Percentiles rank a stretch among this genome's conserved stretches.
These are phyloP conservation scores for Monocercomonoides exilis DNA, from an alignment of 78 protist species.

Conservation along the genomic window DNA sequence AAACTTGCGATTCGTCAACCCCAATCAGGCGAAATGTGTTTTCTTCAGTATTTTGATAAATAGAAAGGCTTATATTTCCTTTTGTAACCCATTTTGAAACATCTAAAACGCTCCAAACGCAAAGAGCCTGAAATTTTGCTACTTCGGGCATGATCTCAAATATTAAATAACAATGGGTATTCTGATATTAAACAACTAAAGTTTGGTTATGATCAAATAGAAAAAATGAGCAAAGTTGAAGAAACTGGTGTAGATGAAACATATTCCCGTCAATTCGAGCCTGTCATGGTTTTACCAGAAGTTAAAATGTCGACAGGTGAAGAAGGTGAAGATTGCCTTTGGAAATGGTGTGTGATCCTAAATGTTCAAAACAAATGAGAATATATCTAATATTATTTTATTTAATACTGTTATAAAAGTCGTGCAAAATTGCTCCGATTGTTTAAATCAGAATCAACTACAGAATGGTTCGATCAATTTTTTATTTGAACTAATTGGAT, in stretches of 20 bases:
- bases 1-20: too few relatives aligned
- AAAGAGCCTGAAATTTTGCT: too few relatives aligned
- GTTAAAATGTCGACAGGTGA: background rate
- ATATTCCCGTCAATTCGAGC: background rate
- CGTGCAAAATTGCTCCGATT: conserved; percentile 69
- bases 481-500: background rate
- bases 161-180: too few relatives aligned
- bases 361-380: too few relatives aligned
- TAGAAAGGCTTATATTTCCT: too few relatives aligned
- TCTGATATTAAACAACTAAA: too few relatives aligned
- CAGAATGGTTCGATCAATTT: conserved; percentile 48
- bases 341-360: background rate
- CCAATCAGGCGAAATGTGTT: too few relatives aligned
- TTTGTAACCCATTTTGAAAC: too few relatives aligned
- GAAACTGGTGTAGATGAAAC: background rate
- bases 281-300: background rate
- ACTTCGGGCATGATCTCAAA: too few relatives aligned
- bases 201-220: background rate
- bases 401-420: conserved; percentile 4
- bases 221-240: background rate
- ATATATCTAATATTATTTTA: too few relatives aligned
- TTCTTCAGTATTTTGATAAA: too few relatives aligned
- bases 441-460: conserved; percentile 20
- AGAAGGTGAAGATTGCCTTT: conserved; percentile 14
- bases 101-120: too few relatives aligned